A percentile compares a stretch with the other conserved stretches of the same genome.
Evolutionary conservation across 2,329 filamentous ascomycete species (phyloP).

Genomic region (Metarhizium sp.): DNA sequence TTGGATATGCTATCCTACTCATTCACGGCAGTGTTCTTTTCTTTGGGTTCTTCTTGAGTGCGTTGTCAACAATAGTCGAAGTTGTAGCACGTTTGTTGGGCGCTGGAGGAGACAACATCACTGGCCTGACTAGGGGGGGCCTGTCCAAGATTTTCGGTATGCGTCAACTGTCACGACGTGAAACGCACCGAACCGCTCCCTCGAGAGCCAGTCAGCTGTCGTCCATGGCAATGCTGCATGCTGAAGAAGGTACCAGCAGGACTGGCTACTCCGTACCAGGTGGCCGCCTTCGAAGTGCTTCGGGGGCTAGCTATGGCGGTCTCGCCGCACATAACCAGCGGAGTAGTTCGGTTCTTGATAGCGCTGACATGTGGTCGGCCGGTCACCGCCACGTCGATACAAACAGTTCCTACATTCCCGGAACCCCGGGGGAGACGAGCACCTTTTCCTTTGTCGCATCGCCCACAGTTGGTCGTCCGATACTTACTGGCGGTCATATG

Average conservation of each 20-base stretch:
- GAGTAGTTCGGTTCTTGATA: slow-evolving; percentile 47
- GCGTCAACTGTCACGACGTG: slow-evolving; percentile 72
- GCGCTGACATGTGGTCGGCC: slow-evolving; percentile 35
- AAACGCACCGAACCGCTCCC: slow-evolving; percentile 51
- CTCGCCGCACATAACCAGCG: slow-evolving; percentile 35
- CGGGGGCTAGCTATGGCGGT: slow-evolving; percentile 47
- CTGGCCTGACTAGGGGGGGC: slow-evolving; percentile 66
- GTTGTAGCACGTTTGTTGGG: slow-evolving; percentile 75
- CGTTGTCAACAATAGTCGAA: slow-evolving; percentile 82
- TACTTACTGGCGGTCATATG: slow-evolving; percentile 30
- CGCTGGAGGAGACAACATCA: slow-evolving; percentile 65
- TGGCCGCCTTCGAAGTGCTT: slow-evolving; percentile 51
- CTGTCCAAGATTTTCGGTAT: slow-evolving; percentile 86
- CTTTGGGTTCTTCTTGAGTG: slow-evolving; percentile 89
- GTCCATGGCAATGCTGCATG: slow-evolving; percentile 68
- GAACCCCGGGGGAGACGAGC: slow-evolving; percentile 63
- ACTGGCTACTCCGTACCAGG: slow-evolving; percentile 44
- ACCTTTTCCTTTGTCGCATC: slow-evolving; percentile 63
- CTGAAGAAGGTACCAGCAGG: slow-evolving; percentile 53
- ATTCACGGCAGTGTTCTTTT: slow-evolving; percentile 78
- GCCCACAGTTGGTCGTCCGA: slow-evolving; percentile 39
- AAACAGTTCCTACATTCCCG: slow-evolving; percentile 58
- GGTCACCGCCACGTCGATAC: slow-evolving; percentile 42
- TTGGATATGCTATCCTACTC: slow-evolving; percentile 83
- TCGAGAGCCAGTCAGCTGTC: slow-evolving; percentile 77